Base-by-base conservation (phyloP, 148 eudicot species). In the Fagopyrum homotropicum region DNA sequence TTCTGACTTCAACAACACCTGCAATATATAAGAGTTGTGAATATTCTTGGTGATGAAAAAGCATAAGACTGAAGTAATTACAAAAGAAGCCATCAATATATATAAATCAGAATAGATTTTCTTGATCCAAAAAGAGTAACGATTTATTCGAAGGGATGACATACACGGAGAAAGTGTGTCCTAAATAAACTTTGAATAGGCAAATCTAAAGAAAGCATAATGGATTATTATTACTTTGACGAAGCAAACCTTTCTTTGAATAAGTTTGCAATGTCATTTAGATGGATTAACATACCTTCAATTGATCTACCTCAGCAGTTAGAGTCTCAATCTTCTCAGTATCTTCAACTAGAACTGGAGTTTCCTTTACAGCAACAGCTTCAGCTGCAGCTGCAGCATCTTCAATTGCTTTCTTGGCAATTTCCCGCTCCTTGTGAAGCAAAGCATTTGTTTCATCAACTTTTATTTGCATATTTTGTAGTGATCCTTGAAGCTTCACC, bases 291-390 rank as follows among this genome's bases (percentile, higher is more conserved):
- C 55, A 74, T 85, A 95, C 99, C 93, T 92, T 88, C 79, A 95
- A 81, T 72, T 80, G 82, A 72, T 90, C 88, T 82, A 92, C 85
- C 84, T 95, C 96, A 51, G 83, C 85, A 74, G 80, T 84, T 55
- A 95, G 80, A 73, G 84, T 79, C 71, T 87, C 92, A 79, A 87
- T 80, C 75, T 89, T 86, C 77, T 81, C 83, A 48, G 92, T 87
- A 82, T 94, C 96, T 82, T 90, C 92, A 68, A 87, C 88, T 61
- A 86, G 80, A 71, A 90, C 92, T 75, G 87, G 89, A 55, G 86
- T 86, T 82, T 90, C 98, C 77, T 89, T 78, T 78, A 86, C 85
- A 71, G 79, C 81, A 17, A 84, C 74, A 9, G 88, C 63, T 19
- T 70, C 86, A 87, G 63, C 78, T 5, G 86, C 80, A 16, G 85